A percentile compares a stretch with the other conserved stretches of the same genome.
Evolutionary conservation across 805 yeast genomes (phyloP).

Genomic region (Cyberlindnera mycetangii): DNA sequence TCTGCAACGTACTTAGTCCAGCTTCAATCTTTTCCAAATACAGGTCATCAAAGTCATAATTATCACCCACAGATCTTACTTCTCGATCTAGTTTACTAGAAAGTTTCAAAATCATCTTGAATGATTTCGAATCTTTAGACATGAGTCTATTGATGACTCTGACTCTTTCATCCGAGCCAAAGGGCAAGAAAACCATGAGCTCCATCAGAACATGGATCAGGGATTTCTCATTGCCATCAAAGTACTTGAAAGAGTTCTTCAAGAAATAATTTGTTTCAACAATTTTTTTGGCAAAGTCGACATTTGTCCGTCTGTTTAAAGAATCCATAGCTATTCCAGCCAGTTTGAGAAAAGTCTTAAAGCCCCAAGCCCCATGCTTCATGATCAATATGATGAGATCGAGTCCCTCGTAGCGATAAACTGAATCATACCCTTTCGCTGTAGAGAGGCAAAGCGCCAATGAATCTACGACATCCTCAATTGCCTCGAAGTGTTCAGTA

Average conservation of each 20-base stretch:
- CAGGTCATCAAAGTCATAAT: slow-evolving; percentile 14
- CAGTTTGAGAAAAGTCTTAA: slow-evolving; percentile 14
- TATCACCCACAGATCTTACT: slow-evolving; percentile 1
- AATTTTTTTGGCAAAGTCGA: slow-evolving; percentile 12
- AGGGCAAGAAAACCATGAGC: slow-evolving; percentile 21
- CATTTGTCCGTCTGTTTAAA: slow-evolving; percentile 11
- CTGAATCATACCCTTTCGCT: slow-evolving; percentile 11
- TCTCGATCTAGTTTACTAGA: slow-evolving; percentile 1
- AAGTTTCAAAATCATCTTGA: slow-evolving; percentile 10
- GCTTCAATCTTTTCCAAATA: slow-evolving; percentile 21
- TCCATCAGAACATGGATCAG: slow-evolving; percentile 13
- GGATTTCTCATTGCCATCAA: slow-evolving; percentile 8
- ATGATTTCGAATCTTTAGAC: slow-evolving; percentile 15
- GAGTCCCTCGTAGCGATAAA: slow-evolving; percentile 21
- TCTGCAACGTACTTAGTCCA: slow-evolving; percentile 21
- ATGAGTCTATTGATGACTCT: slow-evolving; percentile 22
- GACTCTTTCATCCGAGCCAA: slow-evolving; percentile 23
- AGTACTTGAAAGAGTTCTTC: slow-evolving; percentile 15
- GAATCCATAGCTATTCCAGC: slow-evolving; percentile 14
- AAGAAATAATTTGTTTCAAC: slow-evolving; percentile 16
- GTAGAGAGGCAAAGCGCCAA: slow-evolving; percentile 9
- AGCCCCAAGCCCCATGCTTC: slow-evolving; percentile 11
- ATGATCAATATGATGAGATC: slow-evolving; percentile 15
- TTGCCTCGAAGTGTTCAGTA: slow-evolving; percentile 5
- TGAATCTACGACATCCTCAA: slow-evolving; percentile 16